Conservation (phyloP, 768 basidiomycete species). For the Podaxis mareebaensis region DNA sequence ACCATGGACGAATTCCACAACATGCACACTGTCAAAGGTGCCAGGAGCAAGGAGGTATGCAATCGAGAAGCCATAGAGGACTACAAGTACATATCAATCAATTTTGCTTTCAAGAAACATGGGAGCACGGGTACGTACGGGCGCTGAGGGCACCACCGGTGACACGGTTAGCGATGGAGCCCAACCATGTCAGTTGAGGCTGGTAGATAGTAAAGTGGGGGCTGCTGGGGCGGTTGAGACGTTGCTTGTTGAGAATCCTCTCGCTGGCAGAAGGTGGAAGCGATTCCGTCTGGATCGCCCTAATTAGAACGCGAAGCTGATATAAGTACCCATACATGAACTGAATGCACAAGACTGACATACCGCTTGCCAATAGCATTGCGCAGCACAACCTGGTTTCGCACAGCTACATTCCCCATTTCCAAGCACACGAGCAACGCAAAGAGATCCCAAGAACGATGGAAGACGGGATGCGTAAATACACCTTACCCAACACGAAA, state of each 20-base stretch:
- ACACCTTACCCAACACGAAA: constrained; percentile 24
- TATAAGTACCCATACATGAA: neutral
- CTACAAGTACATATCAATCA: constrained; percentile 35
- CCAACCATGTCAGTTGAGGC: constrained; percentile 88
- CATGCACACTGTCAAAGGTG: constrained; percentile 75
- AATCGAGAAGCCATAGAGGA: constrained; percentile 86
- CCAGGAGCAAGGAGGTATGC: constrained; percentile 83
- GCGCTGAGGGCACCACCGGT: constrained; percentile 81
- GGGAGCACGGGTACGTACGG: constrained; percentile 49
- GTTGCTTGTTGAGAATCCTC: constrained; percentile 83
- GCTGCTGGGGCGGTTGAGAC: constrained; percentile 83
- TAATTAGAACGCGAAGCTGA: constrained; percentile 22
- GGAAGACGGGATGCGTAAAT: neutral
- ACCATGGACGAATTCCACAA: constrained; percentile 69
- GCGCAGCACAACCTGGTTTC: constrained; percentile 42
- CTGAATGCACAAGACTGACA: constrained; percentile 10
- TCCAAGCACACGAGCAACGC: constrained; percentile 19
- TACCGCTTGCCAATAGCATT: constrained; percentile 46
- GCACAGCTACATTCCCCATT: constrained; percentile 25
- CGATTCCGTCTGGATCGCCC: constrained; percentile 65
- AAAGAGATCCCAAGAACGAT: neutral
- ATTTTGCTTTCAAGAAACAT: neutral
- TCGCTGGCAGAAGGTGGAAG: constrained; percentile 56
- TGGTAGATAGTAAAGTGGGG: constrained; percentile 98
- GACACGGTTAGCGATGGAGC: constrained; percentile 84